Evolutionary conservation across 1,284 basidiomycete species (phyloP), one percentile per base, ranked within the genome.

Genomic region (Tylopilus sp.): DNA sequence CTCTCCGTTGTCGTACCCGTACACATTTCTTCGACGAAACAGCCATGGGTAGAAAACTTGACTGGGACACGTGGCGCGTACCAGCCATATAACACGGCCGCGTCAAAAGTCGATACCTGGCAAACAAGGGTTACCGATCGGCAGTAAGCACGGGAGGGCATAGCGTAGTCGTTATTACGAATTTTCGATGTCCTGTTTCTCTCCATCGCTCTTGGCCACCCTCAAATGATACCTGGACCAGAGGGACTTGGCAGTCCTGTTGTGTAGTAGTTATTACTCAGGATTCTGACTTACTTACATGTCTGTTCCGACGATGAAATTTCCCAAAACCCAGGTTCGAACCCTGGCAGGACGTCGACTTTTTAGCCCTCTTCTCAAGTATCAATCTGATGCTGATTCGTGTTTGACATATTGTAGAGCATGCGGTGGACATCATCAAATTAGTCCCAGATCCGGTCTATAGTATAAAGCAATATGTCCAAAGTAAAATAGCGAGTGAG

Each of bases 61-160:
- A 97, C 93, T 16, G 94, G 94, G 16, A 96, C 93, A 9, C 75
- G 92, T 46, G 93, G 89, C 50, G 89, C 89, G 11, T 97, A 86
- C 75, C 85, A 82, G 59, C 72, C 89, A 0, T 97, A 97, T 71
- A 91, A 91, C 61, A 97, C 94, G 3, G 84, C 76, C 29, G 78
- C 75, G 40, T 88, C 90, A 16, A 96, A 96, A 73, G 75, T 91
- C 54, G 74, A 77, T 34, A 77, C 84, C 12, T 97, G 95, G 94
- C 77, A 91, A 55, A 89, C 92, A 26, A 86, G 84, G 69, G 74
- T 83, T 34, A 67, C 75, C 40, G 54, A 77, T 23, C 79, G 89
- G 28, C 67, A 61, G 49, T 64, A 52, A 39, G 33, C 31, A 16
- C 16, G 16, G 16, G n/a, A 23, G 28, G n/a, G 15, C 8, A n/a